phyloP scores from a whole-genome alignment of 306 rosid species.

The Prosopis cineraria region DNA sequence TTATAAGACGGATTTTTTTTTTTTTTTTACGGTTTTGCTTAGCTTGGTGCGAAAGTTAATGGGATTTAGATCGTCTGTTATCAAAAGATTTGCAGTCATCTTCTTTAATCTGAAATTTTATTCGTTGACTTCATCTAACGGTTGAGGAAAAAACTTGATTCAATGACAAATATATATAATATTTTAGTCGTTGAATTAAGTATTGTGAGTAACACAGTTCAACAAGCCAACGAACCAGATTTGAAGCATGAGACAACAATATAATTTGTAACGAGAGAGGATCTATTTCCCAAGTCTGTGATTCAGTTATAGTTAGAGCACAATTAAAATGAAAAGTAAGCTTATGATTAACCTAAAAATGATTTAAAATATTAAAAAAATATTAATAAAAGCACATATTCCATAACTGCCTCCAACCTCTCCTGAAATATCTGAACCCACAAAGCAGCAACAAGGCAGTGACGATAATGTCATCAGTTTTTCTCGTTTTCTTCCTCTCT shows the following conservation, averaged over 20 bases:
- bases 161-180: neutral
- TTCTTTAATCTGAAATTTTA: neutral
- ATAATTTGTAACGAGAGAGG: neutral
- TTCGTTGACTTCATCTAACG: neutral
- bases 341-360: neutral
- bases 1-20: neutral
- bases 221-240: neutral
- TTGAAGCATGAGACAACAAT: neutral
- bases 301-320: neutral
- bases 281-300: neutral
- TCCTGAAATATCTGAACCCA: constrained; percentile 40
- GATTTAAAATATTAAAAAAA: neutral
- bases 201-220: too few species aligned
- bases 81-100: neutral
- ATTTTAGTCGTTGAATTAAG: neutral
- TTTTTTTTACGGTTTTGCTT: neutral
- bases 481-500: neutral
- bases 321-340: neutral
- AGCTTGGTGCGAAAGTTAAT: neutral
- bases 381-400: neutral
- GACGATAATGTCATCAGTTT: constrained; percentile 37
- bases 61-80: neutral
- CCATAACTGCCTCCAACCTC: constrained; percentile 39
- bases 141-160: too few species aligned
- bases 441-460: constrained; percentile 2